These are phyloP conservation scores for Fusarium haematococcum DNA, from an alignment of 2,329 filamentous ascomycete genomes.

Conservation along the genomic window DNA sequence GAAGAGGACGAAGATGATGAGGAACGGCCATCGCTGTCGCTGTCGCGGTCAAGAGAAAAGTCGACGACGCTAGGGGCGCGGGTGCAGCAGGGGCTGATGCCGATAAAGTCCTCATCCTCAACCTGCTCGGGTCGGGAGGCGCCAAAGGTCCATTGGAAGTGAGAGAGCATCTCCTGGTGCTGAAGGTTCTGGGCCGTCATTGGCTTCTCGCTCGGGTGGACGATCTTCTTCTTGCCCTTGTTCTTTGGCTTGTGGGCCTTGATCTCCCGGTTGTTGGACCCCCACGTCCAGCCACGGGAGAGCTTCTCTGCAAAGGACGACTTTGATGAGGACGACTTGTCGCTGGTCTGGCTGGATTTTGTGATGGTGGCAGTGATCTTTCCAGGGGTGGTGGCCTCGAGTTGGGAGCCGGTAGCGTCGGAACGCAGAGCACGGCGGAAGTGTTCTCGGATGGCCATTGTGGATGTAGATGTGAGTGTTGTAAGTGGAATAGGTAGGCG, in stretches of 20 bases:
- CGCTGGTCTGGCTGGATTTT: conserved; percentile 45
- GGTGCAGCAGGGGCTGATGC: conserved; percentile 60
- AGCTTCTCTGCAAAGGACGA: conserved; percentile 45
- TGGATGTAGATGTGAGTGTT: conserved; percentile 9
- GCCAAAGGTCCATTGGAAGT: conserved; percentile 61
- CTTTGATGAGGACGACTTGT: conserved; percentile 48
- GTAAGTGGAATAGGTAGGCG: background rate
- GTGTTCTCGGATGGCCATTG: conserved; percentile 57
- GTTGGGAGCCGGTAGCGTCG: conserved; percentile 46
- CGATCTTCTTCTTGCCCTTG: conserved; percentile 40
- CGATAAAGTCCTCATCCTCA: conserved; percentile 49
- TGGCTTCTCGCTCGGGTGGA: conserved; percentile 59
- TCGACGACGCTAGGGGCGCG: conserved; percentile 52
- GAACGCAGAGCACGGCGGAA: conserved; percentile 57
- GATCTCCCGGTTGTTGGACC: conserved; percentile 44
- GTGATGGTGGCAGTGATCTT: conserved; percentile 44
- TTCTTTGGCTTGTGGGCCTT: conserved; percentile 48
- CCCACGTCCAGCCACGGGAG: conserved; percentile 49
- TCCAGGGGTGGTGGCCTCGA: conserved; percentile 47
- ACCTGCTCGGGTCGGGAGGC: conserved; percentile 50
- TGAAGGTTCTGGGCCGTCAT: conserved; percentile 59
- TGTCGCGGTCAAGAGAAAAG: conserved; percentile 34
- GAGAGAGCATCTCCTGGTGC: conserved; percentile 60
- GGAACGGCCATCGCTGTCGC: conserved; percentile 38
- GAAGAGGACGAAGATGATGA: conserved; percentile 33